A percentile compares a stretch with the other conserved stretches of the same genome.
These are phyloP conservation scores for Scedosporium aurantiacum DNA, from an alignment of 2,329 filamentous ascomycete species.

Conservation along the genomic window DNA sequence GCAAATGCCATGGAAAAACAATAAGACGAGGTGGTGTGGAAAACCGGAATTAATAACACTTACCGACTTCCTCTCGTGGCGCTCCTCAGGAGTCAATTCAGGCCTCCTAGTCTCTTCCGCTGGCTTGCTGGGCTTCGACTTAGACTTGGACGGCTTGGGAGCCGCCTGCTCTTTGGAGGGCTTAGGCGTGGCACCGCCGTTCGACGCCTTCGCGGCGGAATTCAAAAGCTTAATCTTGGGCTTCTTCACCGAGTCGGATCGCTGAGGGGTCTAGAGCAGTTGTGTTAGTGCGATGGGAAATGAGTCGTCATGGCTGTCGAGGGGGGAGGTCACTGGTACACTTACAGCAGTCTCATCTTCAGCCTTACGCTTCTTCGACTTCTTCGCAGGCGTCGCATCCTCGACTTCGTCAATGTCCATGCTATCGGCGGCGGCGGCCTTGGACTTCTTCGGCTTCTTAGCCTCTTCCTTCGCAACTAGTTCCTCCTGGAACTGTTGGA, in stretches of 20 bases:
- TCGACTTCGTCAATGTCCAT: constrained; percentile 7
- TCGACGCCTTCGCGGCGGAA: constrained; percentile 55
- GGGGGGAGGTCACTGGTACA: neutral
- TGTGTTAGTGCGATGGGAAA: neutral
- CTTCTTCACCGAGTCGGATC: constrained; percentile 54
- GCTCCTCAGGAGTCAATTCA: constrained; percentile 47
- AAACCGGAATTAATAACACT: constrained; percentile 14
- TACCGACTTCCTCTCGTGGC: constrained; percentile 48
- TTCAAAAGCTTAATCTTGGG: constrained; percentile 54
- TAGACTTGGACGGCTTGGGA: constrained; percentile 40
- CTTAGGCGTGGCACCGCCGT: constrained; percentile 48
- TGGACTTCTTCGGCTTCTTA: constrained; percentile 35
- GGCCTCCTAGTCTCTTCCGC: constrained; percentile 42
- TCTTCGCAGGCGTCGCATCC: constrained; percentile 21
- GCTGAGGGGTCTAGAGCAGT: constrained; percentile 38
- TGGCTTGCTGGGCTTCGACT: constrained; percentile 43
- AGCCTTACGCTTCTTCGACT: constrained; percentile 71
- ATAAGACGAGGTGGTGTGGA: neutral
- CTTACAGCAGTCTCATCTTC: constrained; percentile 55
- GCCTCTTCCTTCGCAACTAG: constrained; percentile 44
- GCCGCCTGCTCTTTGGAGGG: constrained; percentile 41
- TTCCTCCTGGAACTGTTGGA: constrained; percentile 59
- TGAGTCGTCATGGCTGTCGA: neutral
- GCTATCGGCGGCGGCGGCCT: constrained; percentile 27
- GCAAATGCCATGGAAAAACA: constrained; percentile 7